These are phyloP conservation scores for Sclerotinia trifoliorum DNA, from an alignment of 2,329 filamentous ascomycete genomes.

Conservation along the genomic window DNA sequence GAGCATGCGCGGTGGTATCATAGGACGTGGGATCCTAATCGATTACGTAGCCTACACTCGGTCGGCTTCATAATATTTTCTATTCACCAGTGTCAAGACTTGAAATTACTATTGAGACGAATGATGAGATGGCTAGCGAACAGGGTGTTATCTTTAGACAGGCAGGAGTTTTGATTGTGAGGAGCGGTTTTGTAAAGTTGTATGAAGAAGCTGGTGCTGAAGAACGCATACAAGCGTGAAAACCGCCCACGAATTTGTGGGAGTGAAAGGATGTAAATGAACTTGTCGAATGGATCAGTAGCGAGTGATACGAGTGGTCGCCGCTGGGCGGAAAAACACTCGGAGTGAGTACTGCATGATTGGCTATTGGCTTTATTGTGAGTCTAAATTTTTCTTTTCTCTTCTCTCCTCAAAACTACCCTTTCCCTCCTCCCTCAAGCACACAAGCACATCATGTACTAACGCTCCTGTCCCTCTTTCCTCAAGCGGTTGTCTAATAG, in stretches of 20 bases:
- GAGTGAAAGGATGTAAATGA: conserved; percentile 29
- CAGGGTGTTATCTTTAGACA: conserved; percentile 48
- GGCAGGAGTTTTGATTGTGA: conserved; percentile 51
- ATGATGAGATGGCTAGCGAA: conserved; percentile 46
- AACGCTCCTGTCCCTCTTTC: conserved; percentile 29
- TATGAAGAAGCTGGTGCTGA: conserved; percentile 35
- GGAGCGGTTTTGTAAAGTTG: conserved; percentile 47
- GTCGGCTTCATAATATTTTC: conserved; percentile 39
- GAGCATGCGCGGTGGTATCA: conserved; percentile 34
- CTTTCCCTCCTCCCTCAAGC: not conserved
- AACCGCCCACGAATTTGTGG: conserved; percentile 27
- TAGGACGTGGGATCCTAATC: conserved; percentile 49
- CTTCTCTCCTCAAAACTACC: not conserved
- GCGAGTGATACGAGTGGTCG: conserved; percentile 35
- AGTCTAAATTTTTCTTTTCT: not conserved
- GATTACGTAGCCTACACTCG: conserved; percentile 48
- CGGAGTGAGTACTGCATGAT: conserved; percentile 33
- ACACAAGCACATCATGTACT: not conserved
- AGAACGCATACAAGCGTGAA: conserved; percentile 23
- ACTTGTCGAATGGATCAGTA: conserved; percentile 36
- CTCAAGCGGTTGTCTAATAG: conserved; percentile 30
- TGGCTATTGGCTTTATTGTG: conserved; percentile 32
- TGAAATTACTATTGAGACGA: conserved; percentile 42
- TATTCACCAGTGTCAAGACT: conserved; percentile 41
- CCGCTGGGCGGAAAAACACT: conserved; percentile 29